Conservation (phyloP, 345 rosid species). For the Atalantia buxifolia region DNA sequence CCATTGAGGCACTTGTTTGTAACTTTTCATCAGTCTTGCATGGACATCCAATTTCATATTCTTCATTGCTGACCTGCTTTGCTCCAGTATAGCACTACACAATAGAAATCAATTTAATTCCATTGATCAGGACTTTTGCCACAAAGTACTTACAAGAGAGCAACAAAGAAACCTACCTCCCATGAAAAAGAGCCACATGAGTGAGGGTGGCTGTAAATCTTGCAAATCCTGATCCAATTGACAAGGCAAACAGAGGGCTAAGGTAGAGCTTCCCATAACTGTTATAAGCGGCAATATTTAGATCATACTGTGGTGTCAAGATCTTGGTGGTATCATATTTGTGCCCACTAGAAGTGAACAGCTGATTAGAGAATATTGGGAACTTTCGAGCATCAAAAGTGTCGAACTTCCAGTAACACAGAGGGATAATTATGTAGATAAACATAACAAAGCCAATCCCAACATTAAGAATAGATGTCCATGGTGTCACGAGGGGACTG, state of each 20-base stretch:
- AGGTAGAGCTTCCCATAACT: constrained; percentile 87
- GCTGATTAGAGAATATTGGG: constrained; percentile 88
- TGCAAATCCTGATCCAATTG: constrained; percentile 98
- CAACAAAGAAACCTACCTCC: constrained; percentile 49
- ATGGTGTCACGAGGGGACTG: constrained; percentile 91
- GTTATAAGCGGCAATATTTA: constrained; percentile 61
- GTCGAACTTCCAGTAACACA: constrained; percentile 93
- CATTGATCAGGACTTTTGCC: not conserved
- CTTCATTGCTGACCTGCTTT: constrained; percentile 73
- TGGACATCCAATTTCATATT: constrained; percentile 77
- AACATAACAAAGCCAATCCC: constrained; percentile 94
- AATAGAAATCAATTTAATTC: constrained; percentile 10
- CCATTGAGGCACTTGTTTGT: constrained; percentile 93
- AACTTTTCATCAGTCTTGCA: constrained; percentile 66
- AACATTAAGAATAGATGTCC: constrained; percentile 83
- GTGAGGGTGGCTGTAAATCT: constrained; percentile 92
- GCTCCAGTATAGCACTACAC: constrained; percentile 78
- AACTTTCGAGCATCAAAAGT: constrained; percentile 83
- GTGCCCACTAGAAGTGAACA: constrained; percentile 67
- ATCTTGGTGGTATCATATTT: constrained; percentile 87
- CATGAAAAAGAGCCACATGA: constrained; percentile 95
- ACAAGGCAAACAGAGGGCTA: constrained; percentile 91
- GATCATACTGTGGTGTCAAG: constrained; percentile 62
- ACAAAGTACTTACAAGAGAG: not conserved
- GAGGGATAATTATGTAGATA: constrained; percentile 80